Base-by-base conservation (phyloP, 495 filamentous ascomycete genomes). In the Haplographium delicatum region DNA sequence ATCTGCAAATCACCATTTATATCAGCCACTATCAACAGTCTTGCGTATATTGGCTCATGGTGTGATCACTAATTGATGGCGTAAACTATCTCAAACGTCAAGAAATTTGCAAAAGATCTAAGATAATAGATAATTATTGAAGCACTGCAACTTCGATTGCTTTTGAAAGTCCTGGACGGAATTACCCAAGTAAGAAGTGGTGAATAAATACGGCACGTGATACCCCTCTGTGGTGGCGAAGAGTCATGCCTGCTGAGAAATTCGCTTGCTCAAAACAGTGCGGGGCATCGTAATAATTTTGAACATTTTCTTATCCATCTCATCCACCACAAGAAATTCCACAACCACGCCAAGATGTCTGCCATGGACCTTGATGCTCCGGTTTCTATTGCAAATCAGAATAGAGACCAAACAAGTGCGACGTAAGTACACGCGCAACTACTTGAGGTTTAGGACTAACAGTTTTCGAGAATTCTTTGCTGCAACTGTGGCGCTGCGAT, bases 401-500 rank as follows among this genome's bases (percentile, higher is more conserved):
- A 69, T 61, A 57, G 66, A 53, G 61, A 60, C 15, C 69, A 76
- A 44, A 69, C 66, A 50, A 65, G 65, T 58, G 81, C 82, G 55
- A 88, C 83, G 82, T 85, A 66, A 69, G 71, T 73, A 48, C 39
- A 24, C 19, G 38, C 48, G 42, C 10, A 4, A 16, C 9, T 34
- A 50, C 44, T 26, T 25, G 64, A 26, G 18, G 18, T 22, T 27
- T 49, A 50, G 26, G 39, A 33, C 20, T 59, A 26, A 54, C 51
- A 37, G 38, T 40, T 35, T 26, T 59, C 61, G 41, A 95, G 85
- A 7, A 94, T 95, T 60, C 85, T 96, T 23, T 96, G 91, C 68
- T 95, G 85, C 71, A 91, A 95, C 73, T 96, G 91, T 67, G 91
- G 90, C 54, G 84, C 84, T 49, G 82, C 88, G n/a, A 94, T 96